A percentile compares a stretch with the other conserved stretches of the same genome.
phyloP scores from a whole-genome alignment of 805 yeast genomes.

The Cyberlindnera samutprakarnensis region DNA sequence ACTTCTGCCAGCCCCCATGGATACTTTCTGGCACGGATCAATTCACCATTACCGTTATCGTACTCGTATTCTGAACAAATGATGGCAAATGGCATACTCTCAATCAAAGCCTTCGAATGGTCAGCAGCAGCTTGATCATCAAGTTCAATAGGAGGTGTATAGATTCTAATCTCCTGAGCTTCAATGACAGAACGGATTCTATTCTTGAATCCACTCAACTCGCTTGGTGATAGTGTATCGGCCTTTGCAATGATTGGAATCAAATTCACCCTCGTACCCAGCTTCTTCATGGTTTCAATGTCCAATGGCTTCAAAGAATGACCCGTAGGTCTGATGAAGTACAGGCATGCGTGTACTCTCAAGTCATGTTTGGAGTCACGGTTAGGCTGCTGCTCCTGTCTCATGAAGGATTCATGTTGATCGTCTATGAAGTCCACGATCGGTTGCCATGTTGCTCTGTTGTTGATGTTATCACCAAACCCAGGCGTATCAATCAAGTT shows the following conservation, averaged over 20 bases:
- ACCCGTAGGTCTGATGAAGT: slow-evolving; percentile 88
- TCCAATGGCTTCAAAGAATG: slow-evolving; percentile 84
- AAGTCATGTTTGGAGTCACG: slow-evolving; percentile 63
- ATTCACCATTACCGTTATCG: slow-evolving; percentile 54
- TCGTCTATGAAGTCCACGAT: slow-evolving; percentile 84
- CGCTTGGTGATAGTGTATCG: slow-evolving; percentile 21
- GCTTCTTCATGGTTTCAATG: slow-evolving; percentile 78
- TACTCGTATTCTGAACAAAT: slow-evolving; percentile 70
- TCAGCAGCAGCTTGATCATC: slow-evolving; percentile 73
- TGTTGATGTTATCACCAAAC: slow-evolving; percentile 85
- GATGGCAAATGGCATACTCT: slow-evolving; percentile 81
- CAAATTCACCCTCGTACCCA: slow-evolving; percentile 74
- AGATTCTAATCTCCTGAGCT: slow-evolving; percentile 75
- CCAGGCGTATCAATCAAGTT: slow-evolving; percentile 92
- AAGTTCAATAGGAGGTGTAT: slow-evolving; percentile 74
- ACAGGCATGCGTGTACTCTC: slow-evolving; percentile 85
- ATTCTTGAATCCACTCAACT: slow-evolving; percentile 23
- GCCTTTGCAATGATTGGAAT: slow-evolving; percentile 62
- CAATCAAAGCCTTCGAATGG: slow-evolving; percentile 73
- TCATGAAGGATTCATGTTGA: slow-evolving; percentile 82
- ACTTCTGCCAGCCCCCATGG: slow-evolving; percentile 91
- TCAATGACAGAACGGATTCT: slow-evolving; percentile 78
- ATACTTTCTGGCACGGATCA: slow-evolving; percentile 73
- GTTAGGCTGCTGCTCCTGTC: slow-evolving; percentile 87
- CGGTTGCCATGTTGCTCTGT: slow-evolving; percentile 80